Conservation (phyloP, 345 rosid species). For the Populus deltoides region DNA sequence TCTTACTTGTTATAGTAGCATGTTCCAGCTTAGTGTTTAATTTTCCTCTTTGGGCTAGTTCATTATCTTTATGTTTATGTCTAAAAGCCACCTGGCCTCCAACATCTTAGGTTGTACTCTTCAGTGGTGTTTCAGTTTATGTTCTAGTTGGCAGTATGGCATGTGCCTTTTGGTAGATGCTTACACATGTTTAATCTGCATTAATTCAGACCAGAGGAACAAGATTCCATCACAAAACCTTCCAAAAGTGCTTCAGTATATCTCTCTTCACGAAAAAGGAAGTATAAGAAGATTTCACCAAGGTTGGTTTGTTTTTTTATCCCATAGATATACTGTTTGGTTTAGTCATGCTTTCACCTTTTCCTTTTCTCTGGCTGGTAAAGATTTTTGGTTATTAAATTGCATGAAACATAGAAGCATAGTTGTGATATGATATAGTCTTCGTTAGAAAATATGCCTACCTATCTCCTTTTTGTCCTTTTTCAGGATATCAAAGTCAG, state of each 20-base stretch:
- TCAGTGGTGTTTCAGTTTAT: not conserved
- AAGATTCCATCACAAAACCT: slow-evolving; percentile 36
- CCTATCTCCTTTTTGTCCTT: not conserved
- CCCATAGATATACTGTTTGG: not conserved
- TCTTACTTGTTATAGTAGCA: slow-evolving; percentile 12
- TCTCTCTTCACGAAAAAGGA: slow-evolving; percentile 38
- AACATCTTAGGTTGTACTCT: not conserved
- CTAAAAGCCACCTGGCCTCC: not conserved
- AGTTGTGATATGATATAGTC: not conserved
- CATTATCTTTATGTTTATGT: not conserved
- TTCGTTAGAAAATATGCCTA: not conserved
- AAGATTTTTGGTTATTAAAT: not conserved
- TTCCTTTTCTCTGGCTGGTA: not conserved
- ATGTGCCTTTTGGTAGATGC: not conserved
- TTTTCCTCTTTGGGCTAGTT: slow-evolving; percentile 4
- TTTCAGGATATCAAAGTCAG: slow-evolving; percentile 30
- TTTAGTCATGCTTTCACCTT: not conserved
- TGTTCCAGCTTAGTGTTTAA: slow-evolving; percentile 2
- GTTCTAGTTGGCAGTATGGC: not conserved
- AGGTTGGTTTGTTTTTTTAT: slow-evolving; percentile 41
- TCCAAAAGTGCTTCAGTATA: slow-evolving; percentile 33
- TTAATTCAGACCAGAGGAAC: slow-evolving; percentile 46
- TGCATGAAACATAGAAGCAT: not conserved
- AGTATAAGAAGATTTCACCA: slow-evolving; percentile 34
- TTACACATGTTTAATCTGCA: not conserved